phyloP scores from a whole-genome alignment of 768 basidiomycete species.

The Suillus alpinus region DNA sequence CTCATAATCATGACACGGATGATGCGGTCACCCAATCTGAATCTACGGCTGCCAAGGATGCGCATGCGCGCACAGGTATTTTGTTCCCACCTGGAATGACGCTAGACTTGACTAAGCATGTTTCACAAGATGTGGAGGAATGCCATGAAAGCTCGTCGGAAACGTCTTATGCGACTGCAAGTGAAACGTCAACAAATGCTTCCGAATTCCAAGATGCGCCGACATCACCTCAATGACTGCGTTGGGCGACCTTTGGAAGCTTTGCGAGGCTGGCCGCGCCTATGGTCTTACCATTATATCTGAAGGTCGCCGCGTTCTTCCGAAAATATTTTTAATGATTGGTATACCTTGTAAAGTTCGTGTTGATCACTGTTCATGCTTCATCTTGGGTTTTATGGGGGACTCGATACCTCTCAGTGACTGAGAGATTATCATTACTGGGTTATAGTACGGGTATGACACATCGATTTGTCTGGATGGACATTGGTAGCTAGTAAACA shows the following conservation, averaged over 20 bases:
- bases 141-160: conserved; percentile 3
- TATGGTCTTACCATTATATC: conserved; percentile 38
- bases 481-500: not conserved
- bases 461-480: not conserved
- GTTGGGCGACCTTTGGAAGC: conserved; percentile 47
- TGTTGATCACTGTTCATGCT: conserved; percentile 15
- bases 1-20: conserved; percentile 1
- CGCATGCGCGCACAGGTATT: not conserved
- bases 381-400: conserved; percentile 8
- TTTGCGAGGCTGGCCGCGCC: conserved; percentile 42
- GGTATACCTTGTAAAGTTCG: conserved; percentile 15
- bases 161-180: conserved; percentile 1
- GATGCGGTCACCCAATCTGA: not conserved
- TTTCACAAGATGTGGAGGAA: conserved; percentile 15
- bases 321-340: conserved; percentile 36
- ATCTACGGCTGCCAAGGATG: not conserved
- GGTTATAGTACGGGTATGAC: not conserved
- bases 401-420: not conserved
- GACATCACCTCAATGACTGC: conserved; percentile 39
- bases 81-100: not conserved
- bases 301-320: conserved; percentile 49
- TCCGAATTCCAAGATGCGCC: conserved; percentile 13
- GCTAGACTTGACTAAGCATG: not conserved
- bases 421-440: not conserved
- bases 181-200: conserved; percentile 10